A percentile compares a stretch with the other conserved stretches of the same genome.
These are phyloP conservation scores for Coemansia sp. DNA, from an alignment of 192 early-diverging fungal genomes.

Conservation along the genomic window DNA sequence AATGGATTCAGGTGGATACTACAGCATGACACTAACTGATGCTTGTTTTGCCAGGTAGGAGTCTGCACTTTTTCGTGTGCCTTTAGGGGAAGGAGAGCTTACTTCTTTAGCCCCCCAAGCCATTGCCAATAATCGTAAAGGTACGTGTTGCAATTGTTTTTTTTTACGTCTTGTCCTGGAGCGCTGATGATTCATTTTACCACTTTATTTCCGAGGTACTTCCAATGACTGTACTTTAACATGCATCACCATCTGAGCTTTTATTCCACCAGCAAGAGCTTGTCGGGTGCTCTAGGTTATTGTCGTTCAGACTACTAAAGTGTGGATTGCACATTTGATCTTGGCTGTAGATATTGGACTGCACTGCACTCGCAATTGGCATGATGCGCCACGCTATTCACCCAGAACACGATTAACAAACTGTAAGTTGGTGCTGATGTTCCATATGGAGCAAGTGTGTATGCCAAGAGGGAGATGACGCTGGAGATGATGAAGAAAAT, in stretches of 20 bases:
- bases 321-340: too few species aligned
- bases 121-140: too few species aligned
- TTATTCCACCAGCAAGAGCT: too few species aligned
- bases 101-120: too few species aligned
- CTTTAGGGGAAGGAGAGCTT: too few species aligned
- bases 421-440: not conserved
- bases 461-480: not conserved
- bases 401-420: too few species aligned
- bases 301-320: too few species aligned
- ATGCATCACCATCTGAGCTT: conserved; percentile 52
- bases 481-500: conserved; percentile 26
- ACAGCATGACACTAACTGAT: not conserved
- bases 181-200: conserved; percentile 41
- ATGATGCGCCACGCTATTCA: too few species aligned
- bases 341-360: too few species aligned
- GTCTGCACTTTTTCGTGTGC: not conserved
- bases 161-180: not conserved
- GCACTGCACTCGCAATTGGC: too few species aligned
- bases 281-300: too few species aligned
- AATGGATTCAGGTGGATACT: not conserved
- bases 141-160: not conserved
- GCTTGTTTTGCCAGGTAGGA: not conserved
- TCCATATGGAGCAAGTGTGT: not conserved
- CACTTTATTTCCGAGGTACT: conserved; percentile 15
- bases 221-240: conserved; percentile 36